phyloP scores from a whole-genome alignment of 2,329 filamentous ascomycete genomes.

The Claviceps purpurea region DNA sequence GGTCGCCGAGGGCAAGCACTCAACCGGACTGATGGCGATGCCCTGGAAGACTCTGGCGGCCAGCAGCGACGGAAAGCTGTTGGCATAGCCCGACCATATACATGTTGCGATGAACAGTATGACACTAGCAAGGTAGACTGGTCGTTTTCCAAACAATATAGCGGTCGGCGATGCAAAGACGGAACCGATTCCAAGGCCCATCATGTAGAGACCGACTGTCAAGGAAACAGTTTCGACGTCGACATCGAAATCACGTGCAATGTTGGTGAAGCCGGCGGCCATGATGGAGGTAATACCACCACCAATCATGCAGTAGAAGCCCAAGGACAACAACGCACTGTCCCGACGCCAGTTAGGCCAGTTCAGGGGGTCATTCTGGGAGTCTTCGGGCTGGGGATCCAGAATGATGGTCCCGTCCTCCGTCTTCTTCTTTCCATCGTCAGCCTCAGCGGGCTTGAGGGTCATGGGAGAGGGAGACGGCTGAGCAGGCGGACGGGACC shows the following conservation, averaged over 20 bases:
- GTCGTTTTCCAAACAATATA: constrained; percentile 80
- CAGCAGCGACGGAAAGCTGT: constrained; percentile 65
- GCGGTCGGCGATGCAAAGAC: constrained; percentile 81
- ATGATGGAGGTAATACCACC: constrained; percentile 86
- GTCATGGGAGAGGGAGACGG: constrained; percentile 4
- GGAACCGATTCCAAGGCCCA: constrained; percentile 77
- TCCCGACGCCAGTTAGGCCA: constrained; percentile 79
- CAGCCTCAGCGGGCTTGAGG: constrained; percentile 10
- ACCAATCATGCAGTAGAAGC: constrained; percentile 86
- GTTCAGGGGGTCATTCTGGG: constrained; percentile 80
- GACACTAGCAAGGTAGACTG: constrained; percentile 70
- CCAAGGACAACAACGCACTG: constrained; percentile 63
- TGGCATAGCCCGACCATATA: constrained; percentile 78
- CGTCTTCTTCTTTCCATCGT: constrained; percentile 55
- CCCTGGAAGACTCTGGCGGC: constrained; percentile 79
- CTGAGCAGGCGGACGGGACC: constrained; percentile 8
- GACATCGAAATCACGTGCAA: constrained; percentile 53
- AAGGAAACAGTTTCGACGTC: constrained; percentile 61
- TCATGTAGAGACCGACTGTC: constrained; percentile 87
- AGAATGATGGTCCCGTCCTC: constrained; percentile 73
- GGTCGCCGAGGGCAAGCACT: constrained; percentile 84
- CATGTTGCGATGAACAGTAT: constrained; percentile 64
- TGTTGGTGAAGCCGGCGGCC: constrained; percentile 76
- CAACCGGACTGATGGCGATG: constrained; percentile 75
- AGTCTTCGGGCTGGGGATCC: constrained; percentile 85